Evolutionary conservation across 768 basidiomycete genomes (phyloP).

Genomic region (Leccinum truebloodii): DNA sequence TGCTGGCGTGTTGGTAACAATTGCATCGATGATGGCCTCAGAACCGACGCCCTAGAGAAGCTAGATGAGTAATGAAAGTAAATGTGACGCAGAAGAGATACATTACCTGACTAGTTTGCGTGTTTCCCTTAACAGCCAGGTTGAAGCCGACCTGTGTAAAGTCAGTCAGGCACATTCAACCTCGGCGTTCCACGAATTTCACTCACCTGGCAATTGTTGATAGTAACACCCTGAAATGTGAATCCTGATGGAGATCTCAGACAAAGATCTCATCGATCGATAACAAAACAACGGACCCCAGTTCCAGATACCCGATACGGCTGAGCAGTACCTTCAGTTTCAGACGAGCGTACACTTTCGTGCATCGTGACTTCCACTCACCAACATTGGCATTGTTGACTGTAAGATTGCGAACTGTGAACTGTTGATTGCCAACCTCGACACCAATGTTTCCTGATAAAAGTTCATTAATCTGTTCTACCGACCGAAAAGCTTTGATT

Average conservation of each 20-base stretch:
- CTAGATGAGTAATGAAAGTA: background rate
- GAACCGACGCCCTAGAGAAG: constrained; percentile 41
- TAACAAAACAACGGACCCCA: constrained; percentile 35
- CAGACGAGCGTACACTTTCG: background rate
- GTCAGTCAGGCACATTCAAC: background rate
- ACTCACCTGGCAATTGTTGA: constrained; percentile 38
- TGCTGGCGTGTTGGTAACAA: constrained; percentile 42
- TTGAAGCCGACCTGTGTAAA: constrained; percentile 44
- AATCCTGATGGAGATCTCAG: constrained; percentile 36
- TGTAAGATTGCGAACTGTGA: constrained; percentile 65
- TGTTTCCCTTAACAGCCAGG: constrained; percentile 40
- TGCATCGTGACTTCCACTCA: constrained; percentile 14
- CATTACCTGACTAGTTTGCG: constrained; percentile 34
- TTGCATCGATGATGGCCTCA: constrained; percentile 46
- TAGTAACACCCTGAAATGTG: constrained; percentile 53
- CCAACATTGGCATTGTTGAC: constrained; percentile 47
- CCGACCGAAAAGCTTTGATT: constrained; percentile 11
- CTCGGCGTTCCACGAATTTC: background rate
- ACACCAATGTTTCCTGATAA: constrained; percentile 52
- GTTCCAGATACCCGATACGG: constrained; percentile 38
- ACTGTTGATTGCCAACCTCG: constrained; percentile 80
- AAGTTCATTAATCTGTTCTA: constrained; percentile 33
- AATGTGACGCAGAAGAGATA: background rate
- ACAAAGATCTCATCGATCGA: background rate
- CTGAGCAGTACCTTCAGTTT: constrained; percentile 21